Evolutionary conservation across 2,329 filamentous ascomycete genomes (phyloP), one percentile per base, ranked within the genome.

Genomic region (Zasmidium cellare): DNA sequence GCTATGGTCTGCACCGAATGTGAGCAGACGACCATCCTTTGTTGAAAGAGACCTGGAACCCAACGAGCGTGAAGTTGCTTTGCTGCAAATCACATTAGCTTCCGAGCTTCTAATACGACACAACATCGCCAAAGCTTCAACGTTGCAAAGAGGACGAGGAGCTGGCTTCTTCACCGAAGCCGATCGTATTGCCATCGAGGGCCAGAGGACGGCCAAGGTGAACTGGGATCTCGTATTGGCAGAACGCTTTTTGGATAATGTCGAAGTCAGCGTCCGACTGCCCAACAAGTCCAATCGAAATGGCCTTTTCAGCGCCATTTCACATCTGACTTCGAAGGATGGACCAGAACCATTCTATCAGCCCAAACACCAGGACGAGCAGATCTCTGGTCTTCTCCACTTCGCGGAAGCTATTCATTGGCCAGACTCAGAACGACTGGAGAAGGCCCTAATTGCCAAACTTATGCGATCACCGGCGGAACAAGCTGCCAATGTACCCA

Each of bases 191-290:
- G 72, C 75, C 6, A 80, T 82, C 53, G 74, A 78, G 48, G 73
- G 73, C 20, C 66, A 80, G 46, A 77, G 79, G 55, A 79, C 76
- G n/a, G 71, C 74, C 3, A 84, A 85, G 63, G 73, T 81, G 3
- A 77, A 83, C 53, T 85, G 82, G 82, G 82, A 84, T 68, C 69
- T 85, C 22, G 74, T 85, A 1, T 73, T 82, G 18, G 80, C 79
- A 6, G 76, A 80, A 20, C 75, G 79, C 2, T 83, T 84, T 51
- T 69, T 84, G 28, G 78, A 82, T 46, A 82, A 79, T 51, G 71
- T 84, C n/a, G 67, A 73, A 18, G 74, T 81, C 16, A 58, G 69
- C 3, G 51, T 53, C 1, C 48, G 58, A 9, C 7, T 53, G 9
- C 24, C 20, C 3, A 28, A 57, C 14, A 23, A 41, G 23, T 22